A percentile compares a stretch with the other conserved stretches of the same genome.
phyloP scores from a whole-genome alignment of 2,329 filamentous ascomycete species.

The Ambrosiella cleistominuta region DNA sequence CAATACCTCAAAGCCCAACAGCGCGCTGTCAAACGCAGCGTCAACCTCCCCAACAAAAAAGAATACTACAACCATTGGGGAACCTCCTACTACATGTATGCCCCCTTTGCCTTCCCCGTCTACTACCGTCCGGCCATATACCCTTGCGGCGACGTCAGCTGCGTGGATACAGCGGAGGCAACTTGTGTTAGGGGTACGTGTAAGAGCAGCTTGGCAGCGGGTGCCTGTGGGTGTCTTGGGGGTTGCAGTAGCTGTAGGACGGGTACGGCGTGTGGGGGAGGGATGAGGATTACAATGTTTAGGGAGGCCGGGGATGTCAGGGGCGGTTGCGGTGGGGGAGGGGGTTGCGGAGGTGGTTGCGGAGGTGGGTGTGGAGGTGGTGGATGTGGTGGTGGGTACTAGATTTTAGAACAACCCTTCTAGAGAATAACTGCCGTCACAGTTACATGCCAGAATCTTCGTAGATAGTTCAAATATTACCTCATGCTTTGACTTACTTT shows the following conservation, averaged over 20 bases:
- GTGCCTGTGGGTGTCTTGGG: slow-evolving; percentile 27
- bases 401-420: too few species aligned
- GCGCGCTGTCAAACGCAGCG: slow-evolving; percentile 29
- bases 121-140: slow-evolving; percentile 30
- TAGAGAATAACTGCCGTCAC: too few species aligned
- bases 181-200: slow-evolving; percentile 30
- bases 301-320: not conserved
- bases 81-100: slow-evolving; percentile 31
- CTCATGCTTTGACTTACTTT: too few species aligned
- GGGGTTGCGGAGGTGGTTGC: not conserved
- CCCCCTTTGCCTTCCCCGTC: slow-evolving; percentile 27
- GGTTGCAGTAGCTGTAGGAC: slow-evolving; percentile 18
- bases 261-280: slow-evolving; percentile 12
- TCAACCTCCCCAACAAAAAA: slow-evolving; percentile 28
- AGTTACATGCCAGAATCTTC: too few species aligned
- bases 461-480: too few species aligned
- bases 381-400: not conserved
- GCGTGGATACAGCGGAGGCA: slow-evolving; percentile 14
- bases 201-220: slow-evolving; percentile 25
- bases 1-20: slow-evolving; percentile 38
- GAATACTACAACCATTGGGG: slow-evolving; percentile 39
- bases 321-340: not conserved
- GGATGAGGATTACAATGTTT: not conserved
- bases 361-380: not conserved
- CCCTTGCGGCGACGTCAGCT: slow-evolving; percentile 26